A percentile compares a stretch with the other conserved stretches of the same genome.
These are phyloP conservation scores for Verbena officinalis DNA, from an alignment of 257 asterid genomes.

Conservation along the genomic window DNA sequence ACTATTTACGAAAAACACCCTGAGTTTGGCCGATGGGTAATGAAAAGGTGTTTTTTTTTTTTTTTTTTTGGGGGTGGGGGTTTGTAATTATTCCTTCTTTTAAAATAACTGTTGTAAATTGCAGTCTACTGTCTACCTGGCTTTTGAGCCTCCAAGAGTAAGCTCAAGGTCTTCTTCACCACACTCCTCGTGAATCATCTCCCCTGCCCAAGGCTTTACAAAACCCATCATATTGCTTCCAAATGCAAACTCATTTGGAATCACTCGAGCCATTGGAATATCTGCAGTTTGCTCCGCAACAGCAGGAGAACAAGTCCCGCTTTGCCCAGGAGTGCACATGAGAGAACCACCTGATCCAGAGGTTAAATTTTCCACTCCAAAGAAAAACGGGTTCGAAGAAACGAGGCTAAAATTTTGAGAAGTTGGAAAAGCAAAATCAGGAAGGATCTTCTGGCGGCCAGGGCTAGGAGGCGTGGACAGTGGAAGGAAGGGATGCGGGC, in stretches of 20 bases:
- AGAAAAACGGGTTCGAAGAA: conserved; percentile 68
- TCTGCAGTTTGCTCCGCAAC: conserved; percentile 59
- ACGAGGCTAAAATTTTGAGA: conserved; percentile 84
- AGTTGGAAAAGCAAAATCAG: conserved; percentile 64
- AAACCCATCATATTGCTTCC: conserved; percentile 50
- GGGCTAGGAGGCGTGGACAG: conserved; percentile 62
- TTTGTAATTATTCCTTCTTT: no score
- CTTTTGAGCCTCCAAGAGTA: conserved; percentile 71
- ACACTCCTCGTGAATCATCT: conserved; percentile 78
- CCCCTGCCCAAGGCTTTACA: conserved; percentile 96
- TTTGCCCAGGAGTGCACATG: conserved; percentile 77
- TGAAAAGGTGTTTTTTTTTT: no score
- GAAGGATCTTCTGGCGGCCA: conserved; percentile 47
- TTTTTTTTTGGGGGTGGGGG: no score
- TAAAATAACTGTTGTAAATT: neutral
- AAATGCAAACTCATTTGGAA: conserved; percentile 68
- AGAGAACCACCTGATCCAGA: conserved; percentile 57
- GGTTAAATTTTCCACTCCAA: conserved; percentile 50
- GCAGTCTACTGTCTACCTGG: conserved; percentile 53
- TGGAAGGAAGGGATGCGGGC: conserved; percentile 48
- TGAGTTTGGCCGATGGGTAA: no score
- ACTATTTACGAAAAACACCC: no score
- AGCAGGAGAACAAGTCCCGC: conserved; percentile 85
- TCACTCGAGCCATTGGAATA: conserved; percentile 70
- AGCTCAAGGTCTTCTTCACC: conserved; percentile 83